Evolutionary conservation across 1,139 yeast species (phyloP).

Genomic region (Suhomyces guaymorum): DNA sequence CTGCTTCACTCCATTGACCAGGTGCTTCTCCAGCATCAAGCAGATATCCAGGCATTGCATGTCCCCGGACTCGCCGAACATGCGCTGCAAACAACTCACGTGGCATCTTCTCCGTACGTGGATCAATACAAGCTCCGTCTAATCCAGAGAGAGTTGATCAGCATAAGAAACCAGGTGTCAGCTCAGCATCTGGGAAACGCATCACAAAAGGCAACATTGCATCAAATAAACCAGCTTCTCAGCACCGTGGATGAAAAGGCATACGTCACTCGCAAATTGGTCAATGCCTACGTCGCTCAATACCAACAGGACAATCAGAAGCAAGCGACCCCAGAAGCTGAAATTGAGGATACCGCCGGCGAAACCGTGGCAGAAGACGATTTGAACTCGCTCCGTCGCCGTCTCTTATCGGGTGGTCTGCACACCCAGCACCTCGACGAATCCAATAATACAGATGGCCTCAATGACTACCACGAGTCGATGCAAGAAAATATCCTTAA

Average conservation of each 20-base stretch:
- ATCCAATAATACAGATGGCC: conserved; percentile 15
- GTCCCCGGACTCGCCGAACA: conserved; percentile 16
- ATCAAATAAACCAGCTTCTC: conserved; percentile 17
- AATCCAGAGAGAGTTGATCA: conserved; percentile 16
- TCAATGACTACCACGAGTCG: conserved; percentile 44
- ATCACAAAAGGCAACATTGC: conserved; percentile 13
- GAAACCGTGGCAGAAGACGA: conserved; percentile 19
- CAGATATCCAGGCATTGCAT: conserved; percentile 18
- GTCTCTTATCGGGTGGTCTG: conserved; percentile 31
- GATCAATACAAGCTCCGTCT: conserved; percentile 24
- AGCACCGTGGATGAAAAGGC: conserved; percentile 25
- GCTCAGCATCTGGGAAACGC: conserved; percentile 7
- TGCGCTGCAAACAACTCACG: conserved; percentile 5
- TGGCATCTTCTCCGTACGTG: conserved; percentile 26
- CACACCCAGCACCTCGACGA: conserved; percentile 18
- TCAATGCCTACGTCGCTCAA: conserved; percentile 15
- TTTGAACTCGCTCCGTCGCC: conserved; percentile 25
- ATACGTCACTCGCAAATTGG: conserved; percentile 22
- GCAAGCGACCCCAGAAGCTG: conserved; percentile 3
- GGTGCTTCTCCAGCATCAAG: conserved; percentile 15
- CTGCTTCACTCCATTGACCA: conserved; percentile 10
- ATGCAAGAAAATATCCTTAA: conserved; percentile 43
- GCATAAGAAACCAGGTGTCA: conserved; percentile 12
- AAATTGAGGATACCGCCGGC: conserved; percentile 5
- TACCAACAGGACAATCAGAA: conserved; percentile 8